Conservation (phyloP, 2,329 filamentous ascomycete species). For the Colletotrichum tamarilloi region DNA sequence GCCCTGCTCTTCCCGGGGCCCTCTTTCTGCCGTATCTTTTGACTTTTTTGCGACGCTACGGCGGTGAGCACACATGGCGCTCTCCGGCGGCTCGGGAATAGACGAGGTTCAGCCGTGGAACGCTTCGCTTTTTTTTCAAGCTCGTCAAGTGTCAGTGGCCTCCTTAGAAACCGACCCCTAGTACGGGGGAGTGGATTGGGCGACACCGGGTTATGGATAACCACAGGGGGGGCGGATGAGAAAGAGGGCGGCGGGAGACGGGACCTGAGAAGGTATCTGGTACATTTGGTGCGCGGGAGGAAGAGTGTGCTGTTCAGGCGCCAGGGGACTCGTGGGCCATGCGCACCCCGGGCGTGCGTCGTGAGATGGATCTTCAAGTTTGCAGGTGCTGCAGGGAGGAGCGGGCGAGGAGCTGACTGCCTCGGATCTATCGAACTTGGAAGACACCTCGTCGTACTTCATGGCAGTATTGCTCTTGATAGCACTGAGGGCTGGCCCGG, state of each 20-base stretch:
- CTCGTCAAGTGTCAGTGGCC: background rate
- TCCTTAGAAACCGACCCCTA: slow-evolving; percentile 6
- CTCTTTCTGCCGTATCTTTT: slow-evolving; percentile 2
- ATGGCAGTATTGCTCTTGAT: background rate
- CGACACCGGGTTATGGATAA: slow-evolving; percentile 33
- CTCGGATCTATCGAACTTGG: background rate
- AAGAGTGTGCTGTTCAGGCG: slow-evolving; percentile 12
- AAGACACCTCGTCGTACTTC: background rate
- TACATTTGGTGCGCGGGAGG: background rate
- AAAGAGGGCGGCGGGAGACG: background rate
- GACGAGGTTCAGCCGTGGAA: slow-evolving; percentile 33
- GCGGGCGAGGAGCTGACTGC: background rate
- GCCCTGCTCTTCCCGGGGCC: background rate
- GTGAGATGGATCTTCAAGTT: slow-evolving; percentile 4
- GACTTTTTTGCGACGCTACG: slow-evolving; percentile 18
- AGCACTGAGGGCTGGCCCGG: background rate
- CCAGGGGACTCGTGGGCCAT: slow-evolving; percentile 9
- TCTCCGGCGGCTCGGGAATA: slow-evolving; percentile 33
- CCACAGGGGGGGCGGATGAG: slow-evolving; percentile 28
- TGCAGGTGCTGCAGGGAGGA: background rate
- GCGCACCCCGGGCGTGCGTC: slow-evolving; percentile 19
- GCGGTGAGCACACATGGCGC: slow-evolving; percentile 20
- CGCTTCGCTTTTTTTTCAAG: background rate
- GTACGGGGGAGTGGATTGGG: slow-evolving; percentile 21
- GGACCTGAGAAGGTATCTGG: background rate